Evolutionary conservation across 768 basidiomycete species (phyloP).

Genomic region (Tricholoma sp.): DNA sequence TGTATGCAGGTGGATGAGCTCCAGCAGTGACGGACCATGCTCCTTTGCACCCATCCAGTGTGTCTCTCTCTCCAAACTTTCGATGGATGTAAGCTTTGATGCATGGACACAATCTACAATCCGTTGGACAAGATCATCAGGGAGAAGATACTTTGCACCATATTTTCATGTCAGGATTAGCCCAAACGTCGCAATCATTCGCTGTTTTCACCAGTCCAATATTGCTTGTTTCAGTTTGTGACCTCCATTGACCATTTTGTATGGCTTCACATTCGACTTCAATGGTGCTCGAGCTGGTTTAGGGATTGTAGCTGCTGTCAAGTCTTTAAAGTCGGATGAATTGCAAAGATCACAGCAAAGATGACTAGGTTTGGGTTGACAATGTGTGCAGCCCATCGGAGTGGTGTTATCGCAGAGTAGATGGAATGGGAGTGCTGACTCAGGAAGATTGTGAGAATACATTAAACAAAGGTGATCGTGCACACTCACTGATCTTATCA

Average conservation of each 20-base stretch:
- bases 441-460: neutral
- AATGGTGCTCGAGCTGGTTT: neutral
- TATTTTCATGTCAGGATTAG: neutral
- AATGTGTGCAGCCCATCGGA: neutral
- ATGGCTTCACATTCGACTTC: neutral
- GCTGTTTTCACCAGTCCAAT: neutral
- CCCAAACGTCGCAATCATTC: neutral
- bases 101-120: neutral
- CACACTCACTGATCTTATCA: neutral
- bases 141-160: neutral
- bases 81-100: neutral
- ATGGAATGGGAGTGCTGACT: neutral
- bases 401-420: neutral
- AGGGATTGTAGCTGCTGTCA: neutral
- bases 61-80: neutral
- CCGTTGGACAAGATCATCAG: neutral
- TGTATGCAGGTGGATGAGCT: neutral
- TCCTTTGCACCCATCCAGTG: conserved; percentile 2
- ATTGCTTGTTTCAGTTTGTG: neutral
- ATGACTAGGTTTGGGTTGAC: neutral
- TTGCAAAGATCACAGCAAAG: neutral
- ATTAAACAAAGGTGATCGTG: neutral
- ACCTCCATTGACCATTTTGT: neutral
- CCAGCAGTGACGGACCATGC: neutral
- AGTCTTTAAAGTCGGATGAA: neutral